A percentile compares a stretch with the other conserved stretches of the same genome.
Conservation (phyloP, 176 grass and related monocot genomes). For the Juncus inflexus region DNA sequence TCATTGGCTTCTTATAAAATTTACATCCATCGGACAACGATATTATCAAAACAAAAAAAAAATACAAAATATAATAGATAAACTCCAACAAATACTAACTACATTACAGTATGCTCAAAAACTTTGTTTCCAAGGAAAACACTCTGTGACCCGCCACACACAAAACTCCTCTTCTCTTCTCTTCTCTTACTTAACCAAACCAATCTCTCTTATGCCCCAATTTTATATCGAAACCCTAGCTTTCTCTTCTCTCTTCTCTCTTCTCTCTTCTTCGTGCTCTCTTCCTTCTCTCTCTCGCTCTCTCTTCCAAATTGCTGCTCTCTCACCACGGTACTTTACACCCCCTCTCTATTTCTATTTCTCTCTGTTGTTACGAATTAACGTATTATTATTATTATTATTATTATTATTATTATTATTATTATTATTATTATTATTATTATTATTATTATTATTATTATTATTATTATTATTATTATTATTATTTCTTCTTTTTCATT, state of each 20-base stretch:
- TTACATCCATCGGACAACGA: no score
- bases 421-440: neutral
- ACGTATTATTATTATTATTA: neutral
- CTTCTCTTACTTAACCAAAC: no score
- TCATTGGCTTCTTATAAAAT: no score
- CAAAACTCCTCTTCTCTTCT: no score
- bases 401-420: neutral
- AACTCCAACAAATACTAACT: neutral
- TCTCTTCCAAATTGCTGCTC: neutral
- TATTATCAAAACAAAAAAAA: no score
- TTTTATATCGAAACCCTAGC: neutral
- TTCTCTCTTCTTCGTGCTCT: neutral
- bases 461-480: neutral
- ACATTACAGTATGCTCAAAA: neutral
- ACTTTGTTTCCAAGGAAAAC: no score
- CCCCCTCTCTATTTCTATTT: neutral
- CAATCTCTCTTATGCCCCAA: neutral
- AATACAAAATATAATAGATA: neutral
- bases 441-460: neutral
- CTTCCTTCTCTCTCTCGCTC: neutral
- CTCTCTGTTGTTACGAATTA: neutral
- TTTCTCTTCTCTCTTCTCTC: neutral
- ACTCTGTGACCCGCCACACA: no score
- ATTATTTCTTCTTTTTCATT: neutral
- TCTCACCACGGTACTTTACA: neutral